Conservation (phyloP, 768 basidiomycete genomes). For the Leccinum rimulosum region DNA sequence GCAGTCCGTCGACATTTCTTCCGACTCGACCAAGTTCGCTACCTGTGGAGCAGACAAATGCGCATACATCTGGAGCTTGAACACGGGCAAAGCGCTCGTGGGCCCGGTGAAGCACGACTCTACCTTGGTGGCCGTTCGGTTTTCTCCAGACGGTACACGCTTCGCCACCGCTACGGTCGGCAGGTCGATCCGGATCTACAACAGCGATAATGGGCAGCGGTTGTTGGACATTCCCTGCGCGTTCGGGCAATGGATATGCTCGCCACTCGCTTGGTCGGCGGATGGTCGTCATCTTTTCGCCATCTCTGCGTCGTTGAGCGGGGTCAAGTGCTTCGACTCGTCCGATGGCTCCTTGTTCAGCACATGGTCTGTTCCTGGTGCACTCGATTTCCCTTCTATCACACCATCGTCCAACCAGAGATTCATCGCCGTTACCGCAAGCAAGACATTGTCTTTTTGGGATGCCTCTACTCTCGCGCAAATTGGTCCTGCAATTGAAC, state of each 20-base stretch:
- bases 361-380: not conserved
- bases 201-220: not conserved
- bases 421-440: not conserved
- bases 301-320: not conserved
- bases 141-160: not conserved
- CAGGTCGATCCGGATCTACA: not conserved
- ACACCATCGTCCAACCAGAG: not conserved
- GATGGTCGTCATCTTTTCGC: not conserved
- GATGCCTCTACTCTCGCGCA: not conserved
- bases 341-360: not conserved
- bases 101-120: not conserved
- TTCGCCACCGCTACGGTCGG: not conserved
- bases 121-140: not conserved
- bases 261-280: not conserved
- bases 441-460: not conserved
- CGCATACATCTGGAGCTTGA: not conserved
- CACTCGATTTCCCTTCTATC: not conserved
- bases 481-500: not conserved
- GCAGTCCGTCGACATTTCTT: not conserved
- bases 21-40: not conserved
- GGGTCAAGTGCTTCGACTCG: not conserved
- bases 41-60: not conserved
- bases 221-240: not conserved
- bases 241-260: not conserved
- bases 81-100: not conserved